Base-by-base conservation (phyloP, 2,329 filamentous ascomycete species). In the Xylariaceae sp. region DNA sequence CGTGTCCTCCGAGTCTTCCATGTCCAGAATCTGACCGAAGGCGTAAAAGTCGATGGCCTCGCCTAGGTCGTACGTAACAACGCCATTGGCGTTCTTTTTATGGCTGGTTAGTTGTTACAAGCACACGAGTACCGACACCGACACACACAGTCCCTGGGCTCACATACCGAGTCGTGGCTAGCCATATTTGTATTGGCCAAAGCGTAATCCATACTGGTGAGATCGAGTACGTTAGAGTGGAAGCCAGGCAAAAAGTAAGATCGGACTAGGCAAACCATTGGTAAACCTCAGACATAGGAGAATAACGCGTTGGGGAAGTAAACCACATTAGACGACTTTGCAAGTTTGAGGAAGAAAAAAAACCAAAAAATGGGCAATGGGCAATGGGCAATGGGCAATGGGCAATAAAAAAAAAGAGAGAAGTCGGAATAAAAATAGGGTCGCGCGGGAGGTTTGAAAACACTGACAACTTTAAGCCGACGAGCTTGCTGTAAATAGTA, bases 21-120 rank as follows among this genome's bases (percentile, higher is more conserved):
- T 96, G 73, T 97, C 94, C 60, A 97, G 83, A 70, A 99, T 97
- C 77, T 97, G 94, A 65, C 86, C 85, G 67, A 99, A 99, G 54
- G 91, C 95, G 53, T 73, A 70, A 58, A 78, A 74, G 71, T 97
- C 92, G 72, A 99, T 85, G 68, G 80, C 79, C 62, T 94, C 88
- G 56, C 83, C 85, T 62, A 90, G 82, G 57, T 88, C 82, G 56
- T 78, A 76, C 65, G 84, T 71, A 58, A 72, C 76, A 55, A 71
- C 69, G 52, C 71, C 74, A 61, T 72, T 74, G 59, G 78, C 73
- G 64, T 77, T 74, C 72, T 74, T 69, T 71, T 5, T 26, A 26
- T 45, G 35, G 30, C 45, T 5, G 8, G 50, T 60, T 42, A 60
- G 56, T 50, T 12, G 42, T 34, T 6, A n/a, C 35, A 8, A 26